Evolutionary conservation across 768 basidiomycete species (phyloP), one percentile per base, ranked within the genome.

Genomic region (Leccinum boreale): DNA sequence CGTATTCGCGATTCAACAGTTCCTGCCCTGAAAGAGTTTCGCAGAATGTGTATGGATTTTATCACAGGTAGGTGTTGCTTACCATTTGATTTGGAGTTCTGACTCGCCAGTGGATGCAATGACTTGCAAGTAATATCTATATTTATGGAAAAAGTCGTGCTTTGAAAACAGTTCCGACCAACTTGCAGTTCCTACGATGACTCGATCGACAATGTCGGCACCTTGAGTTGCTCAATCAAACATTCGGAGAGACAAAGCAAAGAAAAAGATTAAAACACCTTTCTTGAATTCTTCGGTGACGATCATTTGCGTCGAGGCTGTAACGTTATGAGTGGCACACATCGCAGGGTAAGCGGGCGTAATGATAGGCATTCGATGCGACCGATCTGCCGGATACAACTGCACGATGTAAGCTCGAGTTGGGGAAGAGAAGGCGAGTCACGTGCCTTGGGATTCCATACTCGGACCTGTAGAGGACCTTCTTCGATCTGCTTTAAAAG

Each of bases 361-460:
- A 65, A 99, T 98, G 67, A 99, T 98, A 12, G 97, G 97, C 97
- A 98, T 98, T 63, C 93, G 84, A 75, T 99, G 97, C n/a, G 91
- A 83, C 57, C 91, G 82, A 73, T 98, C 94, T 58, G 85, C 85
- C 5, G 94, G 94, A 72, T 96, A 98, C 55, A 97, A 73, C 90
- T 95, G 58, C 21, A 39, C n/a, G 51, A 12, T 19, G 47, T 68
- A 9, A 67, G 53, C 19, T 26, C 7, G 0, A 12, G 23, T 28
- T n/a, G 1, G 6, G 8, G 8, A 4, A 36, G 9, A 29, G 33
- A 4, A 11, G 28, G 23, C 9, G 11, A 5, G 28, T 42, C 1
- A 45, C 76, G 19, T 67, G 90, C 94, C 79, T 89, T 92, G 3
- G 97, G 97, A 74, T 99, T 99, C 97, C 97, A 99, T 2, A 98